Conservation (phyloP, 257 asterid genomes). For the Solanum chilense region DNA sequence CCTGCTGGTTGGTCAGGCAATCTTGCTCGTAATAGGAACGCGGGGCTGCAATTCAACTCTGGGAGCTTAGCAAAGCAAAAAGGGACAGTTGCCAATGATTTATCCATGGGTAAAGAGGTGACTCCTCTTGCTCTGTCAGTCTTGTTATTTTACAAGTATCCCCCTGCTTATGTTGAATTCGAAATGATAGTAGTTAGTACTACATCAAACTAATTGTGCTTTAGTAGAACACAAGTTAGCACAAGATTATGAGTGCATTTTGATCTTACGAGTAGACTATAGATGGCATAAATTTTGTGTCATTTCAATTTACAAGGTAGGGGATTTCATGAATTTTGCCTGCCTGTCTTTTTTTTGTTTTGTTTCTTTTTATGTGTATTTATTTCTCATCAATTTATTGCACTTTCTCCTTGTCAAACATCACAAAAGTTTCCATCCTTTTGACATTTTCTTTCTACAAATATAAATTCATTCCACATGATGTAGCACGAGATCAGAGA, state of each 20-base stretch:
- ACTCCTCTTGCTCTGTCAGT: neutral
- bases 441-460: neutral
- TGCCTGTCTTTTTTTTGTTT: neutral
- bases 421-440: neutral
- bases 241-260: neutral
- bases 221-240: neutral
- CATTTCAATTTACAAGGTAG: neutral
- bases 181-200: neutral
- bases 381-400: neutral
- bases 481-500: neutral
- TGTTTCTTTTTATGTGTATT: neutral
- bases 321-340: neutral
- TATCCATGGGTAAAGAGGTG: conserved; percentile 47
- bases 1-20: conserved; percentile 35
- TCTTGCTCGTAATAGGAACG: conserved; percentile 34
- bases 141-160: neutral
- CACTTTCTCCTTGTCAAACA: neutral
- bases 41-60: conserved; percentile 31
- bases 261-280: neutral
- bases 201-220: neutral
- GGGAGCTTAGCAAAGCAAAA: conserved; percentile 56
- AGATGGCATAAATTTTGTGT: neutral
- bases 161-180: neutral
- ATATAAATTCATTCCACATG: too few species aligned
- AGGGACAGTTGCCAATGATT: conserved; percentile 35